phyloP scores from a whole-genome alignment of 2,329 filamentous ascomycete genomes.

The Aspergillus viridinutans region DNA sequence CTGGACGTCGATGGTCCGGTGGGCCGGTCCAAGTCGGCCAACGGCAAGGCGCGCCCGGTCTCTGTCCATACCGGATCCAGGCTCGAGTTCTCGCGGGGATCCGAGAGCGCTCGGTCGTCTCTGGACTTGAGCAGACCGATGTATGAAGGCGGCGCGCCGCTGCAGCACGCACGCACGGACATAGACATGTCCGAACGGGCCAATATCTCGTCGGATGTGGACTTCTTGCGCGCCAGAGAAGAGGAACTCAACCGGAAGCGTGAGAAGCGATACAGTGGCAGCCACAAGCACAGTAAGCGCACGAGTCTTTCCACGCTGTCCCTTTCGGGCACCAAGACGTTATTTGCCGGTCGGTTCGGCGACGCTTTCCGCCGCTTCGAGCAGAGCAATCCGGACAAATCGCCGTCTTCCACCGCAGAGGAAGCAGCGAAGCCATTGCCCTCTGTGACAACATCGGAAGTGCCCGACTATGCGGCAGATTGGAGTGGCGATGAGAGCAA shows the following conservation, averaged over 20 bases:
- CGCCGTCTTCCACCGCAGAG: conserved; percentile 39
- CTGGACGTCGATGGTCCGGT: conserved; percentile 58
- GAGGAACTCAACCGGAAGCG: conserved; percentile 55
- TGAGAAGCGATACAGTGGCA: conserved; percentile 54
- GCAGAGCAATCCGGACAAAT: conserved; percentile 43
- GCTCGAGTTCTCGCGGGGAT: conserved; percentile 75
- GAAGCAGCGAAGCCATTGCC: conserved; percentile 50
- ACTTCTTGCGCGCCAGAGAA: conserved; percentile 75
- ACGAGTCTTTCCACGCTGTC: conserved; percentile 67
- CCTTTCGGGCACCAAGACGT: conserved; percentile 69
- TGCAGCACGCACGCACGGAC: conserved; percentile 34
- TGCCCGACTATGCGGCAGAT: conserved; percentile 64
- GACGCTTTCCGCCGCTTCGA: conserved; percentile 95
- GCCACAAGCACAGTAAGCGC: conserved; percentile 63
- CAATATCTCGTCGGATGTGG: conserved; percentile 73
- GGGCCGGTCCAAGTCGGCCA: conserved; percentile 59
- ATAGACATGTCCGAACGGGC: conserved; percentile 37
- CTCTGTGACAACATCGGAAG: conserved; percentile 72
- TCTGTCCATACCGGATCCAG: conserved; percentile 82
- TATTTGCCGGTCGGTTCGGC: conserved; percentile 83
- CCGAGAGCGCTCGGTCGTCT: conserved; percentile 55
- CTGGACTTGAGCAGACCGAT: conserved; percentile 30
- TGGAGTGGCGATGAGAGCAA: conserved; percentile 62
- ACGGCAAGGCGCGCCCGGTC: conserved; percentile 64
- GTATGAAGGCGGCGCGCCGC: conserved; percentile 33